Evolutionary conservation across 2,329 filamentous ascomycete species (phyloP).

Genomic region (Calcarisporium arbuscula): DNA sequence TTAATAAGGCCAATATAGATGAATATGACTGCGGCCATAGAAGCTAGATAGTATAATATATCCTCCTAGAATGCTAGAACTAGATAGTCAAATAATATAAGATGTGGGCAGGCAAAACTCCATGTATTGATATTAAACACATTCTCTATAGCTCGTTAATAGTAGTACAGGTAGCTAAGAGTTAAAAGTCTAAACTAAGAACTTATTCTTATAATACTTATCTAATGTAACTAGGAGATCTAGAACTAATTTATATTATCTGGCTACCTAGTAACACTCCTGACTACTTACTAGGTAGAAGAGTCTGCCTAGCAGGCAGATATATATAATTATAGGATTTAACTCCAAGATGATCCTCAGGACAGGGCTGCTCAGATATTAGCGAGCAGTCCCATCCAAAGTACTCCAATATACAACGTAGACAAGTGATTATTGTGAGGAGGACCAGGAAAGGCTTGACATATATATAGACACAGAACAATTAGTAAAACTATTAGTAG

Average conservation of each 20-base stretch:
- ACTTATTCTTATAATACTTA: too few species aligned
- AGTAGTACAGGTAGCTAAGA: slow-evolving; percentile 26
- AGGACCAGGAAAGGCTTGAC: slow-evolving; percentile 18
- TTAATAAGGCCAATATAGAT: slow-evolving; percentile 22
- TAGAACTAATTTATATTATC: too few species aligned
- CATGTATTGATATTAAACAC: slow-evolving; percentile 22
- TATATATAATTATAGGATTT: too few species aligned
- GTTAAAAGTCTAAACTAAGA: too few species aligned
- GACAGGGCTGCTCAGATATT: too few species aligned
- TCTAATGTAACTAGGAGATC: too few species aligned
- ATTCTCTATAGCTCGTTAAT: slow-evolving; percentile 25
- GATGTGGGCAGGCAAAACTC: slow-evolving; percentile 15
- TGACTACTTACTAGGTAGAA: too few species aligned
- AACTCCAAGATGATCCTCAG: too few species aligned
- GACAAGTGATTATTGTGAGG: slow-evolving; percentile 19
- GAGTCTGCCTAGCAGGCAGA: too few species aligned
- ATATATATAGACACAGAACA: slow-evolving; percentile 21
- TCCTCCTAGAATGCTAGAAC: slow-evolving; percentile 23
- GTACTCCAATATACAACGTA: slow-evolving; percentile 18
- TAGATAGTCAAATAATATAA: slow-evolving; percentile 18
- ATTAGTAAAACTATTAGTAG: slow-evolving; percentile 10
- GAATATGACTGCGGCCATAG: slow-evolving; percentile 19
- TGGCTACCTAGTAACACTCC: too few species aligned
- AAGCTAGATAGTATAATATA: slow-evolving; percentile 19
- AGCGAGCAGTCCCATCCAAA: too few species aligned